These are phyloP conservation scores for Yamadazyma diddensiae DNA, from an alignment of 1,139 yeast genomes.

Conservation along the genomic window DNA sequence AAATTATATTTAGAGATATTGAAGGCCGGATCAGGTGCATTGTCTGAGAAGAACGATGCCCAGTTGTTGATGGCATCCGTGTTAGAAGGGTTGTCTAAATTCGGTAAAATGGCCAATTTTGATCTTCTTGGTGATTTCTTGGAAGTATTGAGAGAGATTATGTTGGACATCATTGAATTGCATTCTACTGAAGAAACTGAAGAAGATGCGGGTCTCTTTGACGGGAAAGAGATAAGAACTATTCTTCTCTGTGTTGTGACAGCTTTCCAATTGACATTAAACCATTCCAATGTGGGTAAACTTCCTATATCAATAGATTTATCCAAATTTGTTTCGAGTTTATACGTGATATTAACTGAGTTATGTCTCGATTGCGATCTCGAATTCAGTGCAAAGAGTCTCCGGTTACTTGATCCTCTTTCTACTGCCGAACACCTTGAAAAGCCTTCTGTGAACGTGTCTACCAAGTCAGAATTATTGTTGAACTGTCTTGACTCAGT, in stretches of 20 bases:
- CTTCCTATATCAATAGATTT: constrained; percentile 62
- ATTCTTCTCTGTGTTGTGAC: constrained; percentile 81
- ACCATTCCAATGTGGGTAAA: constrained; percentile 58
- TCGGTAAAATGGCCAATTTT: constrained; percentile 88
- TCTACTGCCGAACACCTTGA: constrained; percentile 31
- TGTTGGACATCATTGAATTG: constrained; percentile 41
- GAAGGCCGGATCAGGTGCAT: constrained; percentile 38
- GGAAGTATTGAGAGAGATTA: constrained; percentile 80
- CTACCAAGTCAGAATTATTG: constrained; percentile 84
- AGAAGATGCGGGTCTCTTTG: constrained; percentile 27
- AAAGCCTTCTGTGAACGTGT: constrained; percentile 75
- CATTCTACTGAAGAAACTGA: constrained; percentile 20
- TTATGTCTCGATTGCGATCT: constrained; percentile 77
- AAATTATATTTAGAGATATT: constrained; percentile 75
- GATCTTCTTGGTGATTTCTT: constrained; percentile 90
- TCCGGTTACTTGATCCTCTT: constrained; percentile 77
- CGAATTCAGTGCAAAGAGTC: constrained; percentile 78
- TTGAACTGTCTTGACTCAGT: constrained; percentile 75
- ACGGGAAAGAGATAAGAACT: constrained; percentile 54
- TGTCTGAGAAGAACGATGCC: constrained; percentile 50
- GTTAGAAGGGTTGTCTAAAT: constrained; percentile 84
- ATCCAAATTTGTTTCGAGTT: constrained; percentile 68
- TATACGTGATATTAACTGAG: constrained; percentile 64
- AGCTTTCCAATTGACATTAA: constrained; percentile 77
- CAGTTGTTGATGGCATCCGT: constrained; percentile 70